Conservation (phyloP, 139 green algal species). For the Tetradesmus lagerheimii region DNA sequence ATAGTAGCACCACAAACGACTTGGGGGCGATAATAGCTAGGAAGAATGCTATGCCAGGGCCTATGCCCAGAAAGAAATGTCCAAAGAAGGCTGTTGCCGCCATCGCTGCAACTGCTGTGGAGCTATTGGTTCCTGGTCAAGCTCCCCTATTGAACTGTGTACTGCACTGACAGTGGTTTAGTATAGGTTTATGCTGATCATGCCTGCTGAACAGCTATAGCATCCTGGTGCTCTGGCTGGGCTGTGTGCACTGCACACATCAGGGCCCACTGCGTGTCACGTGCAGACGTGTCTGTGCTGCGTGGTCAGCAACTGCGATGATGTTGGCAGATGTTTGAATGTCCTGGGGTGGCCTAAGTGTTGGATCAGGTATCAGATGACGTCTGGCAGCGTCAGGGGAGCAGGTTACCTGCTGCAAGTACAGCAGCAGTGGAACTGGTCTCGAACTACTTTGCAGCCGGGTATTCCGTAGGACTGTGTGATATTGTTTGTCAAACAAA, state of each 20-base stretch:
- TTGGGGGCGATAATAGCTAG: conserved; percentile 60
- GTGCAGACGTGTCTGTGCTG: background rate
- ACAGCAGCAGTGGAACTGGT: background rate
- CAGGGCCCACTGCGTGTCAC: no score
- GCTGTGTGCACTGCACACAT: background rate
- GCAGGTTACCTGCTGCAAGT: background rate
- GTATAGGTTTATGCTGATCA: no score
- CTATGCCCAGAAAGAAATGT: conserved; percentile 61
- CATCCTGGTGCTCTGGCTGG: background rate
- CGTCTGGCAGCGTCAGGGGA: no score
- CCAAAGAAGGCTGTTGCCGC: conserved; percentile 58
- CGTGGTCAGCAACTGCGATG: no score
- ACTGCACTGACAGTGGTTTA: background rate
- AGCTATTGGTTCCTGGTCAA: background rate
- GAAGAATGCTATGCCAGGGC: conserved; percentile 67
- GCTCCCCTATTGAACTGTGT: background rate
- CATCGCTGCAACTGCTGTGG: background rate
- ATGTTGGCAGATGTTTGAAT: no score
- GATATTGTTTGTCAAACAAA: no score
- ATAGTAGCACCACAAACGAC: conserved; percentile 66
- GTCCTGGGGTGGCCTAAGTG: no score
- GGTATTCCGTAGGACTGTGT: no score
- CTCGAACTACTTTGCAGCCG: background rate
- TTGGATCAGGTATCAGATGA: background rate
- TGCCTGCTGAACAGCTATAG: no score